Base-by-base conservation (phyloP, 2,329 filamentous ascomycete species). In the Cytospora piceae region DNA sequence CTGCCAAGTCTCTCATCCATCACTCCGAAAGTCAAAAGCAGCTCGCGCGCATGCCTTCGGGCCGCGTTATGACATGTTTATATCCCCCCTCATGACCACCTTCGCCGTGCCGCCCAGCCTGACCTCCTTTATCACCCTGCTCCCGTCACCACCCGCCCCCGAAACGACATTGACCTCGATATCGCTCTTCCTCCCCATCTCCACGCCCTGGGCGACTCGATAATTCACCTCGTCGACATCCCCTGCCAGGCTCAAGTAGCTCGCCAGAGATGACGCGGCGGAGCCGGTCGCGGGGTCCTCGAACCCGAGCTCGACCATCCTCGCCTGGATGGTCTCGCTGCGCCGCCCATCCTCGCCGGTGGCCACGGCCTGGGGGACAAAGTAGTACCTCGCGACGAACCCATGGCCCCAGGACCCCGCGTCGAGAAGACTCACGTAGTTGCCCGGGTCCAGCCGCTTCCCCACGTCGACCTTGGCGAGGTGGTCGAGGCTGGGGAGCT, bases 221-320 rank as follows among this genome's bases (percentile, higher is more conserved):
- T 84, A 88, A 62, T 74, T 77, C 54, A 74, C 74, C 63, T 70
- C 74, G 29, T 73, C 74, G 27, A 71, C 74, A n/a, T 68, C 73
- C 53, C 73, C 73, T 60, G 77, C 73, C 60, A 84, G 72, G 5
- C 82, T 79, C 67, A 90, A 76, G 71, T 85, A 89, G 63, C 81
- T 77, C 24, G 79, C 78, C 69, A 91, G 74, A 9, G 83, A 83
- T 72, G 82, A 83, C 6, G 87, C 86, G 34, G 88, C 87, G 66
- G 85, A 87, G 0, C 88, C 89, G 0, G 86, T 88, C 0, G 85
- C 86, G 2, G 86, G 83, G 71, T 91, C 88, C 72, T 89, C 84
- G 22, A 84, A 72, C 1, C 71, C 71, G 0, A 73, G 70, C 66
- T 79, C 78, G 17, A 91, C 80, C 87, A 92, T 88, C 58, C 90